These are phyloP conservation scores for Aspergillus sp. DNA, from an alignment of 2,329 filamentous ascomycete species.

Conservation along the genomic window DNA sequence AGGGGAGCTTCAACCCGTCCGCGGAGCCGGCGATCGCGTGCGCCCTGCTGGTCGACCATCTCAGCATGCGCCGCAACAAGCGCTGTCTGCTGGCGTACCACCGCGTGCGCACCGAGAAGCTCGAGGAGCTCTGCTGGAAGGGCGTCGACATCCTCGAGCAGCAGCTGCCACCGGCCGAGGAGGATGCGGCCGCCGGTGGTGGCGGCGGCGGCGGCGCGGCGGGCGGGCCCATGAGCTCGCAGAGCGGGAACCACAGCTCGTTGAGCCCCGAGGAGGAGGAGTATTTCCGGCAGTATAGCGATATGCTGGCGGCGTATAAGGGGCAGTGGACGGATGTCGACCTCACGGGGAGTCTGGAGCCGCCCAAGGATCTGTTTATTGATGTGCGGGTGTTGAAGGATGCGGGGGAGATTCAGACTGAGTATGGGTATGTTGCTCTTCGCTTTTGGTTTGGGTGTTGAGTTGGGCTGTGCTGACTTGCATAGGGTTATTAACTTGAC, in stretches of 20 bases:
- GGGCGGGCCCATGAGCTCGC: conserved; percentile 38
- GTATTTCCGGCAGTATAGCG: conserved; percentile 87
- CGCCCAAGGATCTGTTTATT: conserved; percentile 93
- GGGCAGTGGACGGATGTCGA: conserved; percentile 98
- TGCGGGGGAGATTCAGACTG: conserved; percentile 96
- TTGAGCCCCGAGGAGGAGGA: conserved; percentile 95
- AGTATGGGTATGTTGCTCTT: conserved; percentile 75
- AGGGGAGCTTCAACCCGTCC: conserved; percentile 80
- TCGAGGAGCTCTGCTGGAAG: conserved; percentile 92
- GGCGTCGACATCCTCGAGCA: conserved; percentile 78
- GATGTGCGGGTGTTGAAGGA: conserved; percentile 95
- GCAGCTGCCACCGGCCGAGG: conserved; percentile 54
- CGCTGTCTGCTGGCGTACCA: conserved; percentile 94
- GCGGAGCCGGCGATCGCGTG: conserved; percentile 82
- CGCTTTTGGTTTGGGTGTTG: background rate
- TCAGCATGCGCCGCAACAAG: conserved; percentile 95
- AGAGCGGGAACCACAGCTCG: conserved; percentile 61
- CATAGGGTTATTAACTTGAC: conserved; percentile 86
- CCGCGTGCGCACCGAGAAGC: conserved; percentile 80
- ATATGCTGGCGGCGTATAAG: conserved; percentile 93
- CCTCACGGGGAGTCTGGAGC: conserved; percentile 87
- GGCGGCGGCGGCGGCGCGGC: conserved; percentile 19
- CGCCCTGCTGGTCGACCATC: conserved; percentile 85
- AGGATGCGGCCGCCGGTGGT: conserved; percentile 30
- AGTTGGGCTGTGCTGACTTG: background rate